Percentiles rank a stretch among this genome's conserved stretches.
phyloP scores from a whole-genome alignment of 495 filamentous ascomycete species.

The Annulohypoxylon nitens region DNA sequence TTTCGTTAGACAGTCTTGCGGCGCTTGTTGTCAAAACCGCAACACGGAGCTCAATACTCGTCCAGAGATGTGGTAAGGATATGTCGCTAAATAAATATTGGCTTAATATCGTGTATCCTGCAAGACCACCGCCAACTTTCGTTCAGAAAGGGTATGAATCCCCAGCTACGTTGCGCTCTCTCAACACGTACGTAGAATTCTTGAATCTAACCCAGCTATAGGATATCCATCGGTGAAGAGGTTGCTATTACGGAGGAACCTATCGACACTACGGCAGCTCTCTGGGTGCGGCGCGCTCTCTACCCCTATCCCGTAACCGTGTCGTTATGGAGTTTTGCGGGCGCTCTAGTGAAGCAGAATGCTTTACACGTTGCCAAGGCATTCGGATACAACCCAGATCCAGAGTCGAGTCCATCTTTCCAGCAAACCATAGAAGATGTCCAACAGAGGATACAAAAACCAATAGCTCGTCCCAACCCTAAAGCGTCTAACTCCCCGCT shows the following conservation, averaged over 20 bases:
- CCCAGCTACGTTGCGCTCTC: neutral
- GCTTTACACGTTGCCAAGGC: slow-evolving; percentile 43
- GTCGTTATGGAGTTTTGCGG: slow-evolving; percentile 54
- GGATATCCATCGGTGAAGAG: slow-evolving; percentile 54
- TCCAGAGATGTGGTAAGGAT: slow-evolving; percentile 37
- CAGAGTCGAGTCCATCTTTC: slow-evolving; percentile 23
- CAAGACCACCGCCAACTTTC: slow-evolving; percentile 57
- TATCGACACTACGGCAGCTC: slow-evolving; percentile 50
- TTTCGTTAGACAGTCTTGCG: slow-evolving; percentile 49
- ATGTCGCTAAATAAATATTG: slow-evolving; percentile 49
- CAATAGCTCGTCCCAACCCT: slow-evolving; percentile 33
- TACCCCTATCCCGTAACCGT: slow-evolving; percentile 54
- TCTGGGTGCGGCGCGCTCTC: slow-evolving; percentile 50
- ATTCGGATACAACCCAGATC: slow-evolving; percentile 51
- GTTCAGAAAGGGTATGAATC: slow-evolving; percentile 55
- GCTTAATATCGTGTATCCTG: slow-evolving; percentile 59
- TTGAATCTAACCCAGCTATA: slow-evolving; percentile 38
- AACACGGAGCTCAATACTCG: slow-evolving; percentile 25
- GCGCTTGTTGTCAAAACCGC: slow-evolving; percentile 41
- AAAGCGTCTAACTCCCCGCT: slow-evolving; percentile 26
- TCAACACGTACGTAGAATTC: neutral
- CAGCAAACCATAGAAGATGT: slow-evolving; percentile 49
- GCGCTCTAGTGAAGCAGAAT: slow-evolving; percentile 50
- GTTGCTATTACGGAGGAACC: slow-evolving; percentile 48
- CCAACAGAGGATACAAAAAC: slow-evolving; percentile 52